These are phyloP conservation scores for Boletus tomentosulus DNA, from an alignment of 768 basidiomycete genomes.

Conservation along the genomic window DNA sequence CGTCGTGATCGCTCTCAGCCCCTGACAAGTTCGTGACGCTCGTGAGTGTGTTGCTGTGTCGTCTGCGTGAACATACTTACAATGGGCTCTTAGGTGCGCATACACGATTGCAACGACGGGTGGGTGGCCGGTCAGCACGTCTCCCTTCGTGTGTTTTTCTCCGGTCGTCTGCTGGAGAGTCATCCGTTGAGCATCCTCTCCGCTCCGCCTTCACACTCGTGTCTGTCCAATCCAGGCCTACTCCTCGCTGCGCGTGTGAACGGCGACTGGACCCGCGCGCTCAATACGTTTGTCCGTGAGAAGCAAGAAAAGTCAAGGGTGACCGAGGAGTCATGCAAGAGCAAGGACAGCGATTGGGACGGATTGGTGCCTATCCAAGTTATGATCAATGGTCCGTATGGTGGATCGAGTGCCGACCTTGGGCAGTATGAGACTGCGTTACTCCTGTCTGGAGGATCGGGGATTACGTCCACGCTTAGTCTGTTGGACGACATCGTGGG, in stretches of 20 bases:
- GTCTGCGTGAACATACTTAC: background rate
- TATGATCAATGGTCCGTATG: conserved; percentile 86
- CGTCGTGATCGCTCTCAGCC: conserved; percentile 56
- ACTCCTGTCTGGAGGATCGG: conserved; percentile 80
- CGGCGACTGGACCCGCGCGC: conserved; percentile 72
- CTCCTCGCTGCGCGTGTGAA: conserved; percentile 60
- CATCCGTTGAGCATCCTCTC: conserved; percentile 78
- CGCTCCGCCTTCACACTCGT: conserved; percentile 54
- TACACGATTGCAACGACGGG: conserved; percentile 51
- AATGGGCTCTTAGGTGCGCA: conserved; percentile 39
- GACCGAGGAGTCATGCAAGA: background rate
- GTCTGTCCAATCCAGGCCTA: conserved; percentile 44
- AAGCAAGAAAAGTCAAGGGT: conserved; percentile 33
- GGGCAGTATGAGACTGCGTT: conserved; percentile 66
- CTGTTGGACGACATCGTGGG: conserved; percentile 80
- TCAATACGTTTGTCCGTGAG: conserved; percentile 49
- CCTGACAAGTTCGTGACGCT: conserved; percentile 67
- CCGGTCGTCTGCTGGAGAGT: conserved; percentile 66
- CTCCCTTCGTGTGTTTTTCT: conserved; percentile 42
- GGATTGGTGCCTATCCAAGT: conserved; percentile 48
- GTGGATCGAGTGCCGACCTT: conserved; percentile 70
- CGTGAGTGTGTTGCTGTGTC: conserved; percentile 36
- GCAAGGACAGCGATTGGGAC: conserved; percentile 5
- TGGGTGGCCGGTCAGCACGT: conserved; percentile 60
- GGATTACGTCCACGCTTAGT: conserved; percentile 78